Percentiles rank a stretch among this genome's conserved stretches.
phyloP scores from a whole-genome alignment of 2,329 filamentous ascomycete species.

The Microsporum canis region DNA sequence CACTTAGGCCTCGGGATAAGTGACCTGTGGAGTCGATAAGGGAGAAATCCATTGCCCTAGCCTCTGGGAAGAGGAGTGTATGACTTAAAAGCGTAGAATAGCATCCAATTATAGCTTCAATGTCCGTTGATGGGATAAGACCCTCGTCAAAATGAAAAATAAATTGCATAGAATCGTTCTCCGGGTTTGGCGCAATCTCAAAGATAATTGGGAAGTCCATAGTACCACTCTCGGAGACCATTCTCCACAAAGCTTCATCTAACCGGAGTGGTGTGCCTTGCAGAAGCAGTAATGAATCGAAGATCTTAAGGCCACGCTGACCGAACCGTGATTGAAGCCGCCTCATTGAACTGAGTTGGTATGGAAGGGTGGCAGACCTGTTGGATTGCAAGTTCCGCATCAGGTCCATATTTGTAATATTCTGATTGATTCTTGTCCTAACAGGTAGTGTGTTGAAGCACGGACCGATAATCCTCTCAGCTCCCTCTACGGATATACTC shows the following conservation, averaged over 20 bases:
- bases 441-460: constrained; percentile 85
- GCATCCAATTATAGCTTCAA: constrained; percentile 19
- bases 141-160: constrained; percentile 50
- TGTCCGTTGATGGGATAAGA: constrained; percentile 17
- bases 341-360: constrained; percentile 66
- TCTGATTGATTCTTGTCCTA: constrained; percentile 43
- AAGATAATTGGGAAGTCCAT: constrained; percentile 63
- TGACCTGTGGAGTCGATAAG: background rate
- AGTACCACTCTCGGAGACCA: constrained; percentile 42
- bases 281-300: constrained; percentile 70
- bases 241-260: constrained; percentile 40
- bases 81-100: constrained; percentile 27
- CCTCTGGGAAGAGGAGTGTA: constrained; percentile 23
- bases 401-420: constrained; percentile 45
- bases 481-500: constrained; percentile 50
- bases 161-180: constrained; percentile 44
- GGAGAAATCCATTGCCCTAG: constrained; percentile 21
- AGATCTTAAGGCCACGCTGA: constrained; percentile 46
- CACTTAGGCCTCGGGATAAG: background rate
- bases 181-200: constrained; percentile 53
- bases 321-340: constrained; percentile 50
- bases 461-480: constrained; percentile 68
- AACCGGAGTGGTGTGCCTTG: constrained; percentile 48
- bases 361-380: constrained; percentile 51
- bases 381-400: constrained; percentile 49